A percentile compares a stretch with the other conserved stretches of the same genome.
Evolutionary conservation across 257 asterid genomes (phyloP).

Genomic region (Plantago elongata): DNA sequence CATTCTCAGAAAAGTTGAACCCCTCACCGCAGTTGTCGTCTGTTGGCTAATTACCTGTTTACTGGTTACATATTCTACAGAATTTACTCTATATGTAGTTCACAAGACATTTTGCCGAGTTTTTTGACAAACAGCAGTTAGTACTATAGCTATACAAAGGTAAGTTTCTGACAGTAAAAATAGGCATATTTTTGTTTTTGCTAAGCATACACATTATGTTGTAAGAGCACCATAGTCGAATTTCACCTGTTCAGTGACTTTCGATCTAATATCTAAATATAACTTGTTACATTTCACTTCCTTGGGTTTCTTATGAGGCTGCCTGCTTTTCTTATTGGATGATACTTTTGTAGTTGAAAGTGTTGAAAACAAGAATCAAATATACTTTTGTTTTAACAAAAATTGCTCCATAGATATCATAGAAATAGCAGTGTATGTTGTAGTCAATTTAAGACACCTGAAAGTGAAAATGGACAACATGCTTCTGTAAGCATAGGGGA

Average conservation of each 20-base stretch:
- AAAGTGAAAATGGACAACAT: too few relatives aligned
- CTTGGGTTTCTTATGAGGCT: background rate
- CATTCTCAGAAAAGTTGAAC: slow-evolving; percentile 36
- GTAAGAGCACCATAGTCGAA: slow-evolving; percentile 18
- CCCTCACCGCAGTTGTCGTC: slow-evolving; percentile 25
- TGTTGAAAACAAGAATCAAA: too few relatives aligned
- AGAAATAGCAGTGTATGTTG: too few relatives aligned
- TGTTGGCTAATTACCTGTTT: slow-evolving; percentile 20
- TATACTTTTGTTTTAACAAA: too few relatives aligned
- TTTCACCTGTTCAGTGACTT: slow-evolving; percentile 1
- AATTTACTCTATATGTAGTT: slow-evolving; percentile 19
- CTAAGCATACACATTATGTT: slow-evolving; percentile 31
- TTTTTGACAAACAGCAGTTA: slow-evolving; percentile 37
- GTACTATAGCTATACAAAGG: slow-evolving; percentile 30
- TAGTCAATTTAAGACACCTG: too few relatives aligned
- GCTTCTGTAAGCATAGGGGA: too few relatives aligned
- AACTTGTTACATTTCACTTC: background rate
- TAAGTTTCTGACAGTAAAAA: slow-evolving; percentile 22
- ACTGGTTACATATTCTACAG: slow-evolving; percentile 4
- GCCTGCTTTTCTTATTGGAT: too few relatives aligned
- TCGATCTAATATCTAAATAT: background rate
- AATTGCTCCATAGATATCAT: too few relatives aligned
- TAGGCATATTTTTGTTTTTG: slow-evolving; percentile 32
- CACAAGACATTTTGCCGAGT: slow-evolving; percentile 25
- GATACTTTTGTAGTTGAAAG: too few relatives aligned